These are phyloP conservation scores for Hymenoscyphus scutula DNA, from an alignment of 2,329 filamentous ascomycete species.

Conservation along the genomic window DNA sequence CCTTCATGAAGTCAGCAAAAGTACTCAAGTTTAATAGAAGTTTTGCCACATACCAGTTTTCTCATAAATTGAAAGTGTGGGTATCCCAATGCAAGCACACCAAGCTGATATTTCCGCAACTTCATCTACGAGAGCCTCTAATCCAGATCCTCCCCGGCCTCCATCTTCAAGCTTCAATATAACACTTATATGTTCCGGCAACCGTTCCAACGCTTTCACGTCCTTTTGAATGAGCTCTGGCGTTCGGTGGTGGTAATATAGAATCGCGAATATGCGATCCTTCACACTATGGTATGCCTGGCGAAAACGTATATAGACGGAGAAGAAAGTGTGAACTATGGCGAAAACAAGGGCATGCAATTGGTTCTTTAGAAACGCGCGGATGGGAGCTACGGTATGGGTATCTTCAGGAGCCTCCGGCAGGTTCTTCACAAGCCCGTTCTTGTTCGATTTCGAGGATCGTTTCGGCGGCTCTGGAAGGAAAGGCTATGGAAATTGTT, in stretches of 20 bases:
- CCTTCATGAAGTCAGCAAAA: conserved; percentile 50
- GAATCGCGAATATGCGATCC: conserved; percentile 74
- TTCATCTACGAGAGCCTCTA: conserved; percentile 85
- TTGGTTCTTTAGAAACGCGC: conserved; percentile 59
- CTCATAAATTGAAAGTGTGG: conserved; percentile 87
- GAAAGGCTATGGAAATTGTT: conserved; percentile 32
- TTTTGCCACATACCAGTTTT: conserved; percentile 66
- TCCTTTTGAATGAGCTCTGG: conserved; percentile 90
- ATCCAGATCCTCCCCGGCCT: conserved; percentile 65
- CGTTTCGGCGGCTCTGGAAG: conserved; percentile 32
- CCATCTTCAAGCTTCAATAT: conserved; percentile 74
- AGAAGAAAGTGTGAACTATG: conserved; percentile 77
- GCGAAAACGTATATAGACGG: conserved; percentile 79
- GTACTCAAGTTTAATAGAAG: neutral
- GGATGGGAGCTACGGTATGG: conserved; percentile 50
- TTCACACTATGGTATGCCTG: conserved; percentile 75
- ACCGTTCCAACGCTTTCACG: conserved; percentile 67
- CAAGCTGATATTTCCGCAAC: conserved; percentile 89
- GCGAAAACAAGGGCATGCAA: conserved; percentile 67
- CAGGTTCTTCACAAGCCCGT: conserved; percentile 27
- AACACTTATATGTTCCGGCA: conserved; percentile 85
- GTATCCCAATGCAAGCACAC: conserved; percentile 87
- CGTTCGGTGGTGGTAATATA: conserved; percentile 94
- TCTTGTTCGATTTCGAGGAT: conserved; percentile 28
- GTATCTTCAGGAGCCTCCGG: conserved; percentile 25